Evolutionary conservation across 176 grass and related monocot genomes (phyloP).

Genomic region (Olyra latifolia): DNA sequence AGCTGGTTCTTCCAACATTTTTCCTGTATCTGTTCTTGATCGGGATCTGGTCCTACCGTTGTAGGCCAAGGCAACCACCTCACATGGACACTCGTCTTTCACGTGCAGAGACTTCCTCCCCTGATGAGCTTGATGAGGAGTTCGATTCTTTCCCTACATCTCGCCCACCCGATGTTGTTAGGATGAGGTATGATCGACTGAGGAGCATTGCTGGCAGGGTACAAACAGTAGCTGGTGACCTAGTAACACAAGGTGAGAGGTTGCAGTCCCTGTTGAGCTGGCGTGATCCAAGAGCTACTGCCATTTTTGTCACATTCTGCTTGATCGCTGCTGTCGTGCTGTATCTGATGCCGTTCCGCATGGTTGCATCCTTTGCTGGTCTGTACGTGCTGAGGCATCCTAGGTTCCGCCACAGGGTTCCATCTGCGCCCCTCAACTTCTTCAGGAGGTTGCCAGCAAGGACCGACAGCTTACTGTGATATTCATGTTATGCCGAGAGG

Average conservation of each 20-base stretch:
- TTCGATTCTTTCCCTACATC: conserved; percentile 58
- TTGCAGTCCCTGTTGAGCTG: conserved; percentile 59
- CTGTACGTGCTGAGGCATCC: conserved; percentile 61
- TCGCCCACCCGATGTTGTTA: conserved; percentile 46
- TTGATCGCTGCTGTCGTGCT: conserved; percentile 51
- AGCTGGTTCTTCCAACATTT: conserved; percentile 50
- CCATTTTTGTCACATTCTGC: conserved; percentile 55
- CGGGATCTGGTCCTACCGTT: conserved; percentile 56
- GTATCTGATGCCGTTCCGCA: conserved; percentile 44
- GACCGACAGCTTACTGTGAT: conserved; percentile 53
- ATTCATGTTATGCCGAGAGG: neutral
- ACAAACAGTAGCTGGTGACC: conserved; percentile 45
- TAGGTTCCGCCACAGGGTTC: conserved; percentile 56
- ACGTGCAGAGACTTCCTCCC: conserved; percentile 38
- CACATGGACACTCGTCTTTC: conserved; percentile 52
- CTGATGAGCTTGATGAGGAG: conserved; percentile 59
- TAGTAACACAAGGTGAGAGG: conserved; percentile 58
- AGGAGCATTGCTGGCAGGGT: conserved; percentile 50
- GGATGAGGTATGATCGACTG: conserved; percentile 63
- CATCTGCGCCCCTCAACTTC: conserved; percentile 63
- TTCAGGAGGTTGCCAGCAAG: conserved; percentile 56
- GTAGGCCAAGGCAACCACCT: conserved; percentile 52
- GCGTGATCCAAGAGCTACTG: conserved; percentile 52
- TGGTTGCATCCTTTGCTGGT: conserved; percentile 44
- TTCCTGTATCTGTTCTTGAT: conserved; percentile 60